A percentile compares a stretch with the other conserved stretches of the same genome.
These are phyloP conservation scores for Amphichorda felina DNA, from an alignment of 2,329 filamentous ascomycete genomes.

Conservation along the genomic window DNA sequence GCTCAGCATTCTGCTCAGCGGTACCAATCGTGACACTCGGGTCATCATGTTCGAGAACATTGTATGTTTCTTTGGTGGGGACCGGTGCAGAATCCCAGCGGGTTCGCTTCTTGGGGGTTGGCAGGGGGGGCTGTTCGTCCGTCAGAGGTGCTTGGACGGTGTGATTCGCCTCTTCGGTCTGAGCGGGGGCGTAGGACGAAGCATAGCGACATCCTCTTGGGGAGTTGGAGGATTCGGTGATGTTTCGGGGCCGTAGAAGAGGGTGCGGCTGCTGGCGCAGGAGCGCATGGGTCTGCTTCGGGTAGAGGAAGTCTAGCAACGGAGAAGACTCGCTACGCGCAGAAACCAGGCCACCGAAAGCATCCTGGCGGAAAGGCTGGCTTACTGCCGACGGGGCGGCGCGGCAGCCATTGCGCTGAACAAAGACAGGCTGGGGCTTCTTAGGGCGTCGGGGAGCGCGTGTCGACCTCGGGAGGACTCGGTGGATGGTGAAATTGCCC, in stretches of 20 bases:
- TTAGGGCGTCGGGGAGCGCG: conserved; percentile 7
- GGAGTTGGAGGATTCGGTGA: no score
- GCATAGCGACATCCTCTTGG: background rate
- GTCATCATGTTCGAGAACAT: background rate
- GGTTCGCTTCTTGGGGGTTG: background rate
- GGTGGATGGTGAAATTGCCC: conserved; percentile 32
- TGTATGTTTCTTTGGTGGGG: background rate
- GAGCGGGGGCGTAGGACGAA: background rate
- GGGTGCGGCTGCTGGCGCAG: conserved; percentile 1
- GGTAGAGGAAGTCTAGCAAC: conserved; percentile 45
- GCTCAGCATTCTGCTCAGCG: conserved; percentile 1
- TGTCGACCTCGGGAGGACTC: conserved; percentile 30
- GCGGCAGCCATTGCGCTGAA: conserved; percentile 12
- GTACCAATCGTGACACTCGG: background rate
- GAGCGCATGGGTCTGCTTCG: conserved; percentile 15
- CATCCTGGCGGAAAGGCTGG: background rate
- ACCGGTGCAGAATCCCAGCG: background rate
- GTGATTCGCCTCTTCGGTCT: background rate
- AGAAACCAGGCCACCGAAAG: background rate
- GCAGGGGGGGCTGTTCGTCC: background rate
- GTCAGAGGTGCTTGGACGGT: background rate
- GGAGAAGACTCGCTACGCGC: conserved; percentile 10
- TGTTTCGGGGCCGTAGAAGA: background rate
- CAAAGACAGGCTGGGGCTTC: background rate
- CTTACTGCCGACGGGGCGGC: conserved; percentile 9